Base-by-base conservation (phyloP, 2,329 filamentous ascomycete genomes). In the Neoascochyta sp. region DNA sequence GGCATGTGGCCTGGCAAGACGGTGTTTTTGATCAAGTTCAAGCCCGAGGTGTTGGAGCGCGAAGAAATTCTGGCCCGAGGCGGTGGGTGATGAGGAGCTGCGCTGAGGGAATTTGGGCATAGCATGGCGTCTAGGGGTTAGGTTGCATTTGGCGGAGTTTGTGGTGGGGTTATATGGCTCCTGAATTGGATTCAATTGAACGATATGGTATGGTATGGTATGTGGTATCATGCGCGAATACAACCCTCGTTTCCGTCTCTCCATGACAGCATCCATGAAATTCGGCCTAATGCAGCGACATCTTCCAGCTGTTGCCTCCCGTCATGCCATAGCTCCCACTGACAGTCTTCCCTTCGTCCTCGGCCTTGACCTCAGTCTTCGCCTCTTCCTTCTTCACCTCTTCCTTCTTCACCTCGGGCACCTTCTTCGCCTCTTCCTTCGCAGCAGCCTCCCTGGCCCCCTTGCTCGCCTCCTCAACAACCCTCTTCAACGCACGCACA, bases 11-110 rank as follows among this genome's bases (percentile, higher is more conserved):
- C 92, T 0, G 86, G 86, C 18, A 86, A 92, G 70, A 98, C 92
- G 23, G 89, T 98, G 17, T 98, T 95, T 59, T 64, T 98, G 61
- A 81, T 98, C 56, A 88, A 90, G 65, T 98, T 98, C 60, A 81
- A 86, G 45, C 74, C 80, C n/a, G 85, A 87, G 62, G 90, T 96
- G 22, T 70, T 96, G 62, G 90, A 96, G 70, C 73, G 92, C 60
- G 92, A 98, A 72, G 81, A 81, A 39, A 84, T 87, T 52, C 62
- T 94, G 50, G 82, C 79, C 36, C 79, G 82, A 65, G 57, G 56
- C 18, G 67, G 66, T 4, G 70, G 70, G 24, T 63, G 42, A 43
- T 16, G 24, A 13, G 10, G 9, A 16, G 23, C 4, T 11, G 17
- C 4, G 4, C 7, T 11, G n/a, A n/a, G n/a, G n/a, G 17, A 16